phyloP scores from a whole-genome alignment of 192 early-diverging fungal species.

The Radiomyces spectabilis region DNA sequence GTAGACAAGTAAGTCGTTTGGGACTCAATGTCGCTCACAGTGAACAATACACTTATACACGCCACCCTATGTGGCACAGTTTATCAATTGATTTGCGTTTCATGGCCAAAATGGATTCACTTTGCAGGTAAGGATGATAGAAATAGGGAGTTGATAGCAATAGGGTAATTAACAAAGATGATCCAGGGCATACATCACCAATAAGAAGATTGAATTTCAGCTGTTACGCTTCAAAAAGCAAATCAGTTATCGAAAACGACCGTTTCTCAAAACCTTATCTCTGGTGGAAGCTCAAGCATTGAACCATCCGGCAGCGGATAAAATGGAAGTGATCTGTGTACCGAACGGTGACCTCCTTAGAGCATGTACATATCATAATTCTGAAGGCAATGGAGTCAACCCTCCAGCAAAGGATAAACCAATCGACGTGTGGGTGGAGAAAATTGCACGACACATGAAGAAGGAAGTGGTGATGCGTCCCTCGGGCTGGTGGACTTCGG shows the following conservation, averaged over 20 bases:
- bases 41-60: neutral
- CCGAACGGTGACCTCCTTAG: constrained; percentile 17
- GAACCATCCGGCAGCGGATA: constrained; percentile 20
- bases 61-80: neutral
- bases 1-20: constrained; percentile 13
- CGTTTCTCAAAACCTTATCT: constrained; percentile 13
- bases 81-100: constrained; percentile 25
- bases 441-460: constrained; percentile 9
- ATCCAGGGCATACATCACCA: constrained; percentile 27
- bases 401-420: neutral
- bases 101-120: constrained; percentile 30
- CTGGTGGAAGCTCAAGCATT: constrained; percentile 1
- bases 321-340: constrained; percentile 29
- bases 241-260: constrained; percentile 14
- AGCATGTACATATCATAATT: constrained; percentile 12
- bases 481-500: constrained; percentile 25
- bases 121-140: constrained; percentile 15
- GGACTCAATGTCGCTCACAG: neutral
- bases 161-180: neutral
- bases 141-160: neutral
- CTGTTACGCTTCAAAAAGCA: constrained; percentile 13
- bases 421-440: constrained; percentile 18
- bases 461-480: constrained; percentile 22
- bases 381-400: neutral
- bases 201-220: constrained; percentile 26